These are phyloP conservation scores for Aspergillus felis DNA, from an alignment of 2,329 filamentous ascomycete species.

Conservation along the genomic window DNA sequence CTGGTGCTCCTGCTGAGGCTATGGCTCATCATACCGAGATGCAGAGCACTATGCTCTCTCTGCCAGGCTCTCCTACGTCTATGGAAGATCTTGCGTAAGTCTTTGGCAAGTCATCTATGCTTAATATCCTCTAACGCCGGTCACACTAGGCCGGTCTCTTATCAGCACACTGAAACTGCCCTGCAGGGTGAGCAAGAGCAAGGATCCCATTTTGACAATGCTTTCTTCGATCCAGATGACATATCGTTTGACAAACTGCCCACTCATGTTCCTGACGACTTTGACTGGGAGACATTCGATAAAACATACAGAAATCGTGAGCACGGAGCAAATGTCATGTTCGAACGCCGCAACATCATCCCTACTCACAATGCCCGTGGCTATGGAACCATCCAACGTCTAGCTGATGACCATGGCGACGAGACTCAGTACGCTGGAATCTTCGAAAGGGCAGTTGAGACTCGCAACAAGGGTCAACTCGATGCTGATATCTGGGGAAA, in stretches of 20 bases:
- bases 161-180: not conserved
- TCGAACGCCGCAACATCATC: not conserved
- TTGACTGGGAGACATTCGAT: not conserved
- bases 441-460: not conserved
- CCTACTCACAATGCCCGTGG: not conserved
- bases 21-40: not conserved
- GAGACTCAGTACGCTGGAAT: not conserved
- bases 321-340: too few relatives aligned
- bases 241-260: not conserved
- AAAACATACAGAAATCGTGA: not conserved
- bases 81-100: not conserved
- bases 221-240: not conserved
- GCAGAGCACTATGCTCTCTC: not conserved
- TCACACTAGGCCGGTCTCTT: not conserved
- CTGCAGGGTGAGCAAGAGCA: not conserved
- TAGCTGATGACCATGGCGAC: not conserved
- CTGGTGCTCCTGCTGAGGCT: not conserved
- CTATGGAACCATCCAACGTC: not conserved
- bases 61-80: not conserved
- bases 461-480: not conserved
- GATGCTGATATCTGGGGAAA: not conserved
- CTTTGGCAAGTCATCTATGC: not conserved
- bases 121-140: not conserved
- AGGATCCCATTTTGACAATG: not conserved
- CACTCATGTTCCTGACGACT: not conserved